Evolutionary conservation across 2,329 filamentous ascomycete genomes (phyloP), one percentile per base, ranked within the genome.

Genomic region (Triangularia verruculosa): DNA sequence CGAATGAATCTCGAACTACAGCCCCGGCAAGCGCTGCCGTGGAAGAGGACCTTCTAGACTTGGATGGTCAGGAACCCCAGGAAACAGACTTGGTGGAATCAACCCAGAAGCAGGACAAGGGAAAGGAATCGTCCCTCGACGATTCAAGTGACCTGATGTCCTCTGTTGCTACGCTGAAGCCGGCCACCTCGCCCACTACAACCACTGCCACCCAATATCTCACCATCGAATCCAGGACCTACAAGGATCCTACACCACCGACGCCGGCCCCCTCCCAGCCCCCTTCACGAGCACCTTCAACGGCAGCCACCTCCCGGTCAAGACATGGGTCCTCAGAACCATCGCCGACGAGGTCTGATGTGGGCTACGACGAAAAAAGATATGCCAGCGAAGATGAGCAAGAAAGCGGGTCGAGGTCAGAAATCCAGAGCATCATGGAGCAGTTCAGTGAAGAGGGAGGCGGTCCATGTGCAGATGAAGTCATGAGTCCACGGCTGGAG

Each of bases 401-500:
- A 22, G 88, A 93, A 56, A 85, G 85, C 58, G 87, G 86, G 59
- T 92, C 91, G 1, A 86, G 87, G 64, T 89, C 89, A 5, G 95
- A 99, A 78, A 97, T 99, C 65, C 92, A 97, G 77, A 96, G 86
- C 74, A 98, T 99, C 74, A 98, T 99, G 92, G 92, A 92, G 67
- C 95, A 98, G 77, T 98, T 98, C 71, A 89, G 90, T 70, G 88
- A 91, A 72, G 86, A 86, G 58, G 86, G 86, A 27, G 86, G 87
- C 59, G 91, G 88, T 0, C 89, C 88, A 1, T 89, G 83, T 4
- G 87, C 85, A 66, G 89, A 94, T 58, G 92, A 96, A 75, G 92
- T 97, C 73, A 96, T 97, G 92, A 97, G 93, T 66, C 93, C 93
- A 4, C 85, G 92, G 28, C 77, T 96, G 52, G 93, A 94, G 75